Evolutionary conservation across 73 alveolate genomes (phyloP).

Genomic region (Paramecium bursaria): DNA sequence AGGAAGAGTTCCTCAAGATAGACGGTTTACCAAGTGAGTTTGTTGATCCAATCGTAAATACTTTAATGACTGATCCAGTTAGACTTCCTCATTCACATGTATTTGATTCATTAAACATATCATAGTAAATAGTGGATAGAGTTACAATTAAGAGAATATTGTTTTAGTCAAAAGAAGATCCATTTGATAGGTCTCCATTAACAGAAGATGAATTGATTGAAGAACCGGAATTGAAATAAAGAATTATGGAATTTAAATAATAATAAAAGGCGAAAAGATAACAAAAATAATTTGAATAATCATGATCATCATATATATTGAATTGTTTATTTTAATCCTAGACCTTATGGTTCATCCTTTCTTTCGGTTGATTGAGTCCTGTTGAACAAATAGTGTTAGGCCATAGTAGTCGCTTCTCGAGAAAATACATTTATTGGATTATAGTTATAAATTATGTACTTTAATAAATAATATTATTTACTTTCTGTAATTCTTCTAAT

Average conservation of each 20-base stretch:
- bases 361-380: no score
- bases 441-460: no score
- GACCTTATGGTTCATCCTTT: no score
- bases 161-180: slow-evolving; percentile 9
- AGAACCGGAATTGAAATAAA: slow-evolving; percentile 38
- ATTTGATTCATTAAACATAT: not conserved
- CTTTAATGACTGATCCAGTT: slow-evolving; percentile 59
- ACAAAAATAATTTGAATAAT: no score
- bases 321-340: no score
- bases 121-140: slow-evolving; percentile 44
- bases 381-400: no score
- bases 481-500: not conserved
- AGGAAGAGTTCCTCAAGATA: slow-evolving; percentile 1
- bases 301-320: no score
- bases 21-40: slow-evolving; percentile 11
- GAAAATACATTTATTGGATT: no score
- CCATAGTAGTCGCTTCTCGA: no score
- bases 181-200: slow-evolving; percentile 49
- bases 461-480: no score
- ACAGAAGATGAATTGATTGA: slow-evolving; percentile 35
- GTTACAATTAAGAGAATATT: slow-evolving; percentile 18
- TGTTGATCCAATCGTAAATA: not conserved
- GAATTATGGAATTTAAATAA: slow-evolving; percentile 1
- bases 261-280: no score
- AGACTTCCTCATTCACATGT: slow-evolving; percentile 53